Base-by-base conservation (phyloP, 208 protist genomes). In the Lotmaria passim region DNA sequence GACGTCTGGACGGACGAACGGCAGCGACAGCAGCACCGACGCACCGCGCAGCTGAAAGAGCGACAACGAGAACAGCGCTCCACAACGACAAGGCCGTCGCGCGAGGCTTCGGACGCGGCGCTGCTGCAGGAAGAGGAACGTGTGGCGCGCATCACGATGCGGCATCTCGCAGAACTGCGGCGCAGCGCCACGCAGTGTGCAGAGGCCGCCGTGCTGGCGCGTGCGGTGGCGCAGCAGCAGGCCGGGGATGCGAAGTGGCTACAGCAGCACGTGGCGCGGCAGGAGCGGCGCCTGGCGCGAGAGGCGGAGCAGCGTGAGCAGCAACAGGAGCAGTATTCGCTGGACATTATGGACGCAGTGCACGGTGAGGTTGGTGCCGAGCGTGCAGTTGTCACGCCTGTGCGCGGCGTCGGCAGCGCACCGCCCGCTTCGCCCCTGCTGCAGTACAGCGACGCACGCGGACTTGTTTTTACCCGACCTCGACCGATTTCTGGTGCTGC, bases 171-270 rank as follows among this genome's bases (percentile, higher is more conserved):
- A 3, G 8, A 56, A 24, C 52, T 68, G 30, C 64, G 44, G 6
- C 69, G 41, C 30, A 28, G 14, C 33, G 59, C 69, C 19, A 48
- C 11, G 10, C 47, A 64, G 12, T 12, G 34, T 14, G 51, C 69
- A 7, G 69, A 75, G 44, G 69, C 52, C 3, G 51, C 60, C 7
- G 5, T 68, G 30, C 61, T 75, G 0, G 51, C 69, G 7, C 59
- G 44, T 14, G 34, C 66, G 7, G 55, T 75, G 14, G 30, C 41
- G 7, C 3, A 39, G 6, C 53, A 6, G 15, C 69, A 38, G 17
- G 33, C 30, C 8, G 30, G 21, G 4, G 60, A 75, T 52, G 41
- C 43, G 8, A 11, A n/a, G 26, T 55, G 14, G 69, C 60, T 58
- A 0, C 28, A 33, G 1, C 33, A 31, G 21, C 69, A 75, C 36